Evolutionary conservation across 257 asterid species (phyloP).

Genomic region (Ballota nigra): DNA sequence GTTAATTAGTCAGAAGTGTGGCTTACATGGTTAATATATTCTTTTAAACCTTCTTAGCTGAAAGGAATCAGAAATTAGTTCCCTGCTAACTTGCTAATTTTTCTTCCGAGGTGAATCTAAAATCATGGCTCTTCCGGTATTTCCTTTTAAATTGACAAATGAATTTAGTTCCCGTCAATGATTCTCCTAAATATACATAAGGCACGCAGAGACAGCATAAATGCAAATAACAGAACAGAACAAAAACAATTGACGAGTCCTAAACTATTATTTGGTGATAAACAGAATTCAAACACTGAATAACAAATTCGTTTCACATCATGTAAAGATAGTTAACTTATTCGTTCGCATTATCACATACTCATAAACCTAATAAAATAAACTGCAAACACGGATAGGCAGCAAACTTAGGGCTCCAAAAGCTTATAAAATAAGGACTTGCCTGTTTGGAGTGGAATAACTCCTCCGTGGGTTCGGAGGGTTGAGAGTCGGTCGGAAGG

Average conservation of each 20-base stretch:
- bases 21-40: no score
- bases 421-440: no score
- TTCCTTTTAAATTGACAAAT: neutral
- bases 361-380: conserved; percentile 5
- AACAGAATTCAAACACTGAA: neutral
- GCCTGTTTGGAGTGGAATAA: conserved; percentile 47
- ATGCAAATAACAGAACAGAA: neutral
- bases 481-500: conserved; percentile 8
- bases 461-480: conserved; percentile 29
- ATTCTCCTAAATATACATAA: neutral
- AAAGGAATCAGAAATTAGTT: neutral
- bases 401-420: neutral
- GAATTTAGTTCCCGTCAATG: neutral
- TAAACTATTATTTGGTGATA: neutral
- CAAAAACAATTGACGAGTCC: no score
- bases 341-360: neutral
- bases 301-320: neutral
- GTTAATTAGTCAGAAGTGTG: neutral
- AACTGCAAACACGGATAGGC: neutral
- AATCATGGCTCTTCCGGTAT: no score
- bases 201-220: neutral
- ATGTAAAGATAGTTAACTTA: neutral
- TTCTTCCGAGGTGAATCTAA: neutral
- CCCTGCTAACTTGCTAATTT: neutral
- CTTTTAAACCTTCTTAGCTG: no score